phyloP scores from a whole-genome alignment of 179 eudicot genomes.

The Spinacia oleracea region DNA sequence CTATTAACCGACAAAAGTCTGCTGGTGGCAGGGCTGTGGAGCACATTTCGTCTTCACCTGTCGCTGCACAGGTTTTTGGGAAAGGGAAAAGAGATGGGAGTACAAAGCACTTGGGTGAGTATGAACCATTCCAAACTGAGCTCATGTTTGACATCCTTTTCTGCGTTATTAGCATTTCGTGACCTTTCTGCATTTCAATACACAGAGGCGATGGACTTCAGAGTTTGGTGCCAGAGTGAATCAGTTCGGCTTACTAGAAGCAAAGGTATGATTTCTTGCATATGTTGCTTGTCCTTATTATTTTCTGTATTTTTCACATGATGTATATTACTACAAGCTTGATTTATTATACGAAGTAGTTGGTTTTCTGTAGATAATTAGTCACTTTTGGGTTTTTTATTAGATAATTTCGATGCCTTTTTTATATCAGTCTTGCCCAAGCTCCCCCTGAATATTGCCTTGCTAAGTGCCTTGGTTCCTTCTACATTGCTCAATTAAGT shows the following conservation, averaged over 20 bases:
- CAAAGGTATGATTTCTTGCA: too few species aligned
- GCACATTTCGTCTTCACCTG: constrained; percentile 48
- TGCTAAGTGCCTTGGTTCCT: too few species aligned
- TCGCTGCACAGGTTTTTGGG: constrained; percentile 41
- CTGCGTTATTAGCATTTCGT: not conserved
- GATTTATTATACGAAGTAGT: not conserved
- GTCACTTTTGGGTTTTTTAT: too few species aligned
- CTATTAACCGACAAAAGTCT: constrained; percentile 59
- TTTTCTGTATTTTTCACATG: not conserved
- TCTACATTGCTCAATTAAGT: too few species aligned
- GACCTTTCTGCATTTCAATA: constrained; percentile 4
- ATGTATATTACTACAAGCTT: not conserved
- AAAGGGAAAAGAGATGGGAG: constrained; percentile 66
- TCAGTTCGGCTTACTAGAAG: constrained; percentile 78
- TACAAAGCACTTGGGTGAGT: constrained; percentile 71
- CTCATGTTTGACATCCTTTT: not conserved
- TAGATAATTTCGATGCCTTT: too few species aligned
- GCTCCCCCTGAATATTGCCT: too few species aligned
- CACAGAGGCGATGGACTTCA: constrained; percentile 94
- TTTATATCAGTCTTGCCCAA: too few species aligned
- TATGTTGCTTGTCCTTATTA: not conserved
- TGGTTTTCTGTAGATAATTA: too few species aligned
- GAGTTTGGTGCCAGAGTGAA: constrained; percentile 96
- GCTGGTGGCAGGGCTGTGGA: constrained; percentile 46
- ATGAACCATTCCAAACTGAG: not conserved